A percentile compares a stretch with the other conserved stretches of the same genome.
Evolutionary conservation across 352 stramenopile genomes (phyloP).

Genomic region (Globisporangium paroecandrum): DNA sequence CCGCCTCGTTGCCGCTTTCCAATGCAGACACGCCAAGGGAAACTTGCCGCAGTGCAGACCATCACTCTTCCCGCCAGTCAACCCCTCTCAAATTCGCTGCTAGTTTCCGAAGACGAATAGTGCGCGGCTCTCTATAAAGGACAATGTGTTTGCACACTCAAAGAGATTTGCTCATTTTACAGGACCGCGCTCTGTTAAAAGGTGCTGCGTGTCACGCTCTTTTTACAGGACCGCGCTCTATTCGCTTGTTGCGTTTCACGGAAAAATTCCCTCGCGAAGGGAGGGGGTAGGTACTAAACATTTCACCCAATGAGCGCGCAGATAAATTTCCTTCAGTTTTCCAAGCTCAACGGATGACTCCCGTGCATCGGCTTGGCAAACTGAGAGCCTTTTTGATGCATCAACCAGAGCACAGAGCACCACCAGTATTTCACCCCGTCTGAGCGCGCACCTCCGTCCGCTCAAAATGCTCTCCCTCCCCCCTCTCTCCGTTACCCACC

Average conservation of each 20-base stretch:
- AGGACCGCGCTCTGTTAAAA: neutral
- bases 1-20: neutral
- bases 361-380: constrained; percentile 17
- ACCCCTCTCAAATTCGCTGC: constrained; percentile 15
- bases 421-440: constrained; percentile 34
- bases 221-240: constrained; percentile 1
- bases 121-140: neutral
- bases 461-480: neutral
- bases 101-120: constrained; percentile 12
- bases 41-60: neutral
- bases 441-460: constrained; percentile 11
- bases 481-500: constrained; percentile 1
- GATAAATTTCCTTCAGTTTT: constrained; percentile 29
- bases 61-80: neutral
- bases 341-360: constrained; percentile 26
- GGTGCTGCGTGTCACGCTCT: neutral
- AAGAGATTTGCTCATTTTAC: neutral
- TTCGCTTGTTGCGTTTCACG: neutral
- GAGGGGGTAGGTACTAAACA: neutral
- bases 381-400: constrained; percentile 3
- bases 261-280: neutral
- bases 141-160: neutral
- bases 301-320: constrained; percentile 20
- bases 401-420: constrained; percentile 14
- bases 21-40: neutral